A percentile compares a stretch with the other conserved stretches of the same genome.
phyloP scores from a whole-genome alignment of 1,284 basidiomycete species.

The Tilletiopsis washingtonensis region DNA sequence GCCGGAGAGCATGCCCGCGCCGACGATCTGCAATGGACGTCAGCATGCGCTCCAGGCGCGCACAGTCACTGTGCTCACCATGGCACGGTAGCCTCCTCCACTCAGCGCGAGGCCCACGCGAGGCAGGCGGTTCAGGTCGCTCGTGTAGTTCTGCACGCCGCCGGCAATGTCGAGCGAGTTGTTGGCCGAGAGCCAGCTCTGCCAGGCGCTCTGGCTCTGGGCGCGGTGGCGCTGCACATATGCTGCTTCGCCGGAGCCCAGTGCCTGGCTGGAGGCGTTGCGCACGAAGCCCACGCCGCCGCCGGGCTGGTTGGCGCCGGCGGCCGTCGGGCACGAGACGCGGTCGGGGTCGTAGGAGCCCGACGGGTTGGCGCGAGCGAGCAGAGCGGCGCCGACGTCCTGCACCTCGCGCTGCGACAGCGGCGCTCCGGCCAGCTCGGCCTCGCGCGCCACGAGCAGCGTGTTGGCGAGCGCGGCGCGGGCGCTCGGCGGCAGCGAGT shows the following conservation, averaged over 20 bases:
- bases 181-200: constrained; percentile 22
- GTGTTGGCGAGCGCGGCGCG: neutral
- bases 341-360: constrained; percentile 29
- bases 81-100: constrained; percentile 52
- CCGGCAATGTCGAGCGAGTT: constrained; percentile 20
- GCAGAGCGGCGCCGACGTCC: neutral
- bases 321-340: constrained; percentile 27
- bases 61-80: constrained; percentile 39
- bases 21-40: constrained; percentile 11
- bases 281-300: constrained; percentile 27
- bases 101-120: constrained; percentile 49
- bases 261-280: constrained; percentile 19
- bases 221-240: constrained; percentile 25
- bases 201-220: constrained; percentile 16
- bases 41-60: neutral
- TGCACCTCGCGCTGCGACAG: neutral
- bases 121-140: constrained; percentile 29
- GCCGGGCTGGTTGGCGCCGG: constrained; percentile 12
- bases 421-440: neutral
- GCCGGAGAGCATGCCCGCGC: constrained; percentile 28
- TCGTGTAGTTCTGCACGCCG: constrained; percentile 31
- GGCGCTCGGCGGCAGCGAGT: neutral
- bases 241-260: constrained; percentile 20
- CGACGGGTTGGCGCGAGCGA: constrained; percentile 9
- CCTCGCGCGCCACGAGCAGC: neutral